These are phyloP conservation scores for Exserohilum turcica DNA, from an alignment of 2,329 filamentous ascomycete genomes.

Conservation along the genomic window DNA sequence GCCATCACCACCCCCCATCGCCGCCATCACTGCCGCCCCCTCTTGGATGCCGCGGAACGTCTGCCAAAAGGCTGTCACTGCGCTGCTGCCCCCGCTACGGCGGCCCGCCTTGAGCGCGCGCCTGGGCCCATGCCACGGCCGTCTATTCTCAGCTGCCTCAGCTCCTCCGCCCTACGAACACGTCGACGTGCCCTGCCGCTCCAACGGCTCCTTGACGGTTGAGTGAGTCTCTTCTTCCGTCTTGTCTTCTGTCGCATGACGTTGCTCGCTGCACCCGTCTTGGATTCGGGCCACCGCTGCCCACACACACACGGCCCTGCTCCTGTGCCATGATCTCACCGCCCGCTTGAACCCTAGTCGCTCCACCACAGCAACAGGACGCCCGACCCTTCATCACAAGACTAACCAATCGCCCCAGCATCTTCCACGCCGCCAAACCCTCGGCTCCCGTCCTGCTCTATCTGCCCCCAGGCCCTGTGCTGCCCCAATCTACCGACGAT, in stretches of 20 bases:
- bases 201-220: conserved; percentile 51
- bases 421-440: conserved; percentile 39
- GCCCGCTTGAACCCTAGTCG: neutral
- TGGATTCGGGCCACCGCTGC: neutral
- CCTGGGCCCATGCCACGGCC: conserved; percentile 4
- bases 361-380: no score
- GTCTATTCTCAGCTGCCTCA: conserved; percentile 29
- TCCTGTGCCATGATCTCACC: conserved; percentile 14
- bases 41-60: conserved; percentile 25
- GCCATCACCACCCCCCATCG: conserved; percentile 1
- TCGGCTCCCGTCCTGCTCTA: conserved; percentile 48
- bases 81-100: conserved; percentile 8
- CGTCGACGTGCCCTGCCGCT: conserved; percentile 47
- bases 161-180: conserved; percentile 32
- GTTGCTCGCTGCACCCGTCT: neutral
- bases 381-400: neutral
- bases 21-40: conserved; percentile 9
- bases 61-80: conserved; percentile 13
- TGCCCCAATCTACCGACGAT: conserved; percentile 28
- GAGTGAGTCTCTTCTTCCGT: conserved; percentile 41
- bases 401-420: conserved; percentile 30
- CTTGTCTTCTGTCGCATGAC: conserved; percentile 4
- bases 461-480: conserved; percentile 51
- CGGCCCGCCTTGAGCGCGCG: neutral
- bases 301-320: neutral